Evolutionary conservation across 2,329 filamentous ascomycete species (phyloP), one percentile per base, ranked within the genome.

Genomic region (Microcera coccophila): DNA sequence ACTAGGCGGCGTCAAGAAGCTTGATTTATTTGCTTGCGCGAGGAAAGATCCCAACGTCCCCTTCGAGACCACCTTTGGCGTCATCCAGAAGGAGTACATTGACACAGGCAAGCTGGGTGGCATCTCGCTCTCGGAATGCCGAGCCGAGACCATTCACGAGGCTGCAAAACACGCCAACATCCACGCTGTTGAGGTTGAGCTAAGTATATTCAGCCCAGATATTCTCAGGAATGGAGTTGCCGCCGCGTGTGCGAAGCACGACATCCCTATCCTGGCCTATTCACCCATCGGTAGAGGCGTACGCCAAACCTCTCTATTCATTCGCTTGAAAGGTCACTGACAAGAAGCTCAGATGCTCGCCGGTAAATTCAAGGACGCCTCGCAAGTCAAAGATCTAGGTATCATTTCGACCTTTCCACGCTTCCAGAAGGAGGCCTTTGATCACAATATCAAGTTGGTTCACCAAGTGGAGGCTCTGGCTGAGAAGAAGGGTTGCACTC

Each of bases 191-290:
- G 76, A 81, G 63, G 66, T 76, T 18, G 78, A 81, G 61, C 62
- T 79, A 39, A 76, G 70, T 47, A 62, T 79, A 45, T 76, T 71
- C 55, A 55, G 63, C 9, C 69, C 69, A 0, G 73, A 78, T 14
- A 66, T 72, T 18, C 62, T 77, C 19, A 61, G 59, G 17, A 78
- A 79, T 50, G 75, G 76, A 3, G 63, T 81, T 26, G 71, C 72
- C 3, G 69, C 68, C 2, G 72, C 77, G 0, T 84, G 80, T 55
- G 73, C 69, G 0, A 74, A 90, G 59, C 64, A 85, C 35, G 68
- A 72, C 36, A 88, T 91, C 46, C 82, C 84, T 0, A 67, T 90
- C 36, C 65, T 88, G 26, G 84, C 83, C 1, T 90, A 89, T 65
- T 84, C 82, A 34, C 86, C 87, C 1, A 70, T 90, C 0, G 82